Conservation (phyloP, 1,139 yeast genomes). For the Zygosaccharomyces sapae region DNA sequence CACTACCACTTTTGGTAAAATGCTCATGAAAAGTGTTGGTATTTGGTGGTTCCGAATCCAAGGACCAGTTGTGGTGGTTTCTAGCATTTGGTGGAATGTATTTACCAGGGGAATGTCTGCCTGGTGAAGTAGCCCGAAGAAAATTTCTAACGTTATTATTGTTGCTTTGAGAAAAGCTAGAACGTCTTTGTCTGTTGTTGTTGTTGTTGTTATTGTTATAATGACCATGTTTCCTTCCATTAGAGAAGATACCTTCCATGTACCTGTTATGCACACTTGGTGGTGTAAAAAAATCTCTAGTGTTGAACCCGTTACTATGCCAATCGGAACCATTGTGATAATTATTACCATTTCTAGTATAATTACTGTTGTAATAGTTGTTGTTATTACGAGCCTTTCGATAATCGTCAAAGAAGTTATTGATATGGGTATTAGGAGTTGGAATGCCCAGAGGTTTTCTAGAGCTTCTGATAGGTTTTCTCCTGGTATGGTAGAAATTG, state of each 20-base stretch:
- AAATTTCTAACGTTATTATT: conserved; percentile 12
- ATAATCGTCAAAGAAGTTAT: conserved; percentile 39
- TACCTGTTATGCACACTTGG: conserved; percentile 67
- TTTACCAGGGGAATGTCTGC: conserved; percentile 45
- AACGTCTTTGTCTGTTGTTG: conserved; percentile 22
- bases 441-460: conserved; percentile 66
- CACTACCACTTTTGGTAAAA: conserved; percentile 14
- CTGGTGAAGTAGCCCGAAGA: conserved; percentile 9
- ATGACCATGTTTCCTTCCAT: conserved; percentile 18
- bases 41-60: conserved; percentile 24
- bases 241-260: conserved; percentile 62
- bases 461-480: conserved; percentile 45
- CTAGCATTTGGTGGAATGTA: conserved; percentile 72
- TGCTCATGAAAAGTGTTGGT: conserved; percentile 24
- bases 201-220: conserved; percentile 16
- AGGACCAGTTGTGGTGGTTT: conserved; percentile 15
- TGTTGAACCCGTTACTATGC: conserved; percentile 41
- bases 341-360: conserved; percentile 17
- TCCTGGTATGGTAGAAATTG: conserved; percentile 21
- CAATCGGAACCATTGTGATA: conserved; percentile 15
- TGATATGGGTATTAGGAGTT: conserved; percentile 43
- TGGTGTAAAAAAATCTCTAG: conserved; percentile 75
- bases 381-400: conserved; percentile 26
- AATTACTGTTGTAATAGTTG: conserved; percentile 6
- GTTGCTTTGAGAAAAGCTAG: conserved; percentile 20